Evolutionary conservation across 2,329 filamentous ascomycete species (phyloP).

Genomic region (Emergomyces pasteurianus): DNA sequence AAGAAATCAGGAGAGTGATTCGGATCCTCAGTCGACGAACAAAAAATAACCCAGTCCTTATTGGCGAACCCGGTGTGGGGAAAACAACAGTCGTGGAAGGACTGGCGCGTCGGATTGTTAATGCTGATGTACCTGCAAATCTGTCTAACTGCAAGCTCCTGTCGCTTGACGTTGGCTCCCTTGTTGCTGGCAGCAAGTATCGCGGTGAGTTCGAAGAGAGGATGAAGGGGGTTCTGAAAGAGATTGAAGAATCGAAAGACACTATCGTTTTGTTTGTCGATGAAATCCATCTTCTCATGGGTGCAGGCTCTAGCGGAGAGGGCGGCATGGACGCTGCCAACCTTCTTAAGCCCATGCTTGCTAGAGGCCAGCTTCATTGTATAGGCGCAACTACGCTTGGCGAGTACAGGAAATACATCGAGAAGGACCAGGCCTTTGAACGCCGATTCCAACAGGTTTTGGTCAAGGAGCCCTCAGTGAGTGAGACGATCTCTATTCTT

Average conservation of each 20-base stretch:
- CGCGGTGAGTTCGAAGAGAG: conserved; percentile 97
- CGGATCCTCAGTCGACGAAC: conserved; percentile 85
- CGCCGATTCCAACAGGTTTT: conserved; percentile 97
- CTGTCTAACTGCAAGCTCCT: conserved; percentile 86
- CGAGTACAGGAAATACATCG: conserved; percentile 97
- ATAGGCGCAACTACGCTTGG: conserved; percentile 92
- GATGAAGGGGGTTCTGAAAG: conserved; percentile 98
- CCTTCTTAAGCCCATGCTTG: conserved; percentile 94
- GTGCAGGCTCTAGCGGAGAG: conserved; percentile 84
- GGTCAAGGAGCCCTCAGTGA: conserved; percentile 81
- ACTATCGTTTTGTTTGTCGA: conserved; percentile 98
- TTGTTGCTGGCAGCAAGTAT: conserved; percentile 97
- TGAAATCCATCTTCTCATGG: conserved; percentile 98
- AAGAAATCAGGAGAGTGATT: conserved; percentile 85
- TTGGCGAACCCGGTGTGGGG: conserved; percentile 94
- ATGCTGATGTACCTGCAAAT: conserved; percentile 91
- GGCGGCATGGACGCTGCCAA: conserved; percentile 99
- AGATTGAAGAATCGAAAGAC: conserved; percentile 87
- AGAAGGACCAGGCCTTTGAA: conserved; percentile 96
- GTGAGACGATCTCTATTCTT: conserved; percentile 94
- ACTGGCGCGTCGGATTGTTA: conserved; percentile 87
- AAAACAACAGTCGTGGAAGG: conserved; percentile 98
- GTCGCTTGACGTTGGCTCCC: conserved; percentile 84
- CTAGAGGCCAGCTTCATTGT: conserved; percentile 90
- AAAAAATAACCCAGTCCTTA: conserved; percentile 97